Conservation (phyloP, 371 early-diverging fungal species). For the Dipsacomyces acuminosporus region DNA sequence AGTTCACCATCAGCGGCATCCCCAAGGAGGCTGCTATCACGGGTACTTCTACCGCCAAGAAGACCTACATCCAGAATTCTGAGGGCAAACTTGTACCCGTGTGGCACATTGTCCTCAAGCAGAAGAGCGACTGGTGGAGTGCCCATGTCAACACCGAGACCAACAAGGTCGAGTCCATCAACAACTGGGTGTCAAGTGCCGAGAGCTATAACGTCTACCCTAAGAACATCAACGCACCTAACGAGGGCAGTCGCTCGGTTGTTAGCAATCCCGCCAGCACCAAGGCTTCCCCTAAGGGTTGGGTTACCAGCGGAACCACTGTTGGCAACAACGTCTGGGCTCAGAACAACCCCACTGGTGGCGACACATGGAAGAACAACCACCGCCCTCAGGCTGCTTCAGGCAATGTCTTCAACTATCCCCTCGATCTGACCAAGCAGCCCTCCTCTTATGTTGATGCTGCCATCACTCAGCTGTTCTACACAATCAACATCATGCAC, state of each 20-base stretch:
- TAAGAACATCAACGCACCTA: constrained; percentile 11
- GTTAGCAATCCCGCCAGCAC: constrained; percentile 2
- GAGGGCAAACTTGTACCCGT: constrained; percentile 7
- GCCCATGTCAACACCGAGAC: constrained; percentile 50
- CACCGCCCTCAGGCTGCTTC: constrained; percentile 35
- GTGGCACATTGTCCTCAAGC: constrained; percentile 43
- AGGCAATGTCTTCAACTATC: constrained; percentile 50
- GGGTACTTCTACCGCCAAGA: constrained; percentile 49
- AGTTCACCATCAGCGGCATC: constrained; percentile 47
- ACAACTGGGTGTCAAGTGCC: constrained; percentile 54
- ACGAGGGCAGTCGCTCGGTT: constrained; percentile 3
- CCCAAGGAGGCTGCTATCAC: constrained; percentile 51
- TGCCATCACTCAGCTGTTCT: constrained; percentile 61
- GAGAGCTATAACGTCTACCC: constrained; percentile 27
- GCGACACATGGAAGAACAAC: constrained; percentile 50
- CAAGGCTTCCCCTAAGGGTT: constrained; percentile 18
- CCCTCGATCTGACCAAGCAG: constrained; percentile 46
- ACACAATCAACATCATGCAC: constrained; percentile 56
- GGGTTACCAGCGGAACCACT: constrained; percentile 41
- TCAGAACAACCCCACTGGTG: constrained; percentile 41
- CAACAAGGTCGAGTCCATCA: constrained; percentile 43
- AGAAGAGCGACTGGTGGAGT: constrained; percentile 52
- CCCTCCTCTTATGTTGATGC: constrained; percentile 53
- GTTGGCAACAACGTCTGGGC: constrained; percentile 39
- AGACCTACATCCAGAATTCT: constrained; percentile 15